Base-by-base conservation (phyloP, 306 rosid genomes). In the Cercis canadensis region DNA sequence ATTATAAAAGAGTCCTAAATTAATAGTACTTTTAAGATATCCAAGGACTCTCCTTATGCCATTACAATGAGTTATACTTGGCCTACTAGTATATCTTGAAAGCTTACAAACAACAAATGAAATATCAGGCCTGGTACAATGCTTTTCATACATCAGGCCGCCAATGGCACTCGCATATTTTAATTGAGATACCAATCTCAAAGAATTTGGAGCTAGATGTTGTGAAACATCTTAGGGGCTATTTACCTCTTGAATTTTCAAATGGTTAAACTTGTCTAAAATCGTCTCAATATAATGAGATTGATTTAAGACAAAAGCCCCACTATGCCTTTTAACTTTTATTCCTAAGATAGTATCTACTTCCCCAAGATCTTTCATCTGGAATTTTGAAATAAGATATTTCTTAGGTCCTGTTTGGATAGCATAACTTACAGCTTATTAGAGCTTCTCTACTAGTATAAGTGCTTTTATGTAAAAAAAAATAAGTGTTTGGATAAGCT, bases 261-360 rank as follows among this genome's bases (percentile, higher is more conserved):
- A 40, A 40, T 43, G 41, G 29, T 32, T 44, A 49, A 33, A n/a
- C 4, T 14, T 29, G 9, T 41, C 7, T 41, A 32, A 44, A 18
- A 65, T 15, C 40, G 29, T 44, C 15, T 41, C 43, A 15, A 53
- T 50, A 7, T 32, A 65, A 31, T 6, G 5, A 7, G 51, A 45
- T 45, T 45, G 15, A 45, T 34, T 34, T 34, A 34, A 34, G 7
- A 7, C 4, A 34, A 3, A 34, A 34, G 5, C 5, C 7, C 15
- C 6, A 65, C 29, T 43, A 62, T 62, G 51, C 17, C 8, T 61
- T 31, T 39, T 61, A 12, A 39, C 59, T 53, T 53, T 16, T 6
- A 58, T 58, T 16, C 31, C 57, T 9, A 64, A 64, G 8, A 45
- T 64, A 21, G 55, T 64, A 64, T n/a, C n/a, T n/a, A n/a, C n/a